Evolutionary conservation across 345 rosid genomes (phyloP), one percentile per base, ranked within the genome.

Genomic region (Turritis glabra): DNA sequence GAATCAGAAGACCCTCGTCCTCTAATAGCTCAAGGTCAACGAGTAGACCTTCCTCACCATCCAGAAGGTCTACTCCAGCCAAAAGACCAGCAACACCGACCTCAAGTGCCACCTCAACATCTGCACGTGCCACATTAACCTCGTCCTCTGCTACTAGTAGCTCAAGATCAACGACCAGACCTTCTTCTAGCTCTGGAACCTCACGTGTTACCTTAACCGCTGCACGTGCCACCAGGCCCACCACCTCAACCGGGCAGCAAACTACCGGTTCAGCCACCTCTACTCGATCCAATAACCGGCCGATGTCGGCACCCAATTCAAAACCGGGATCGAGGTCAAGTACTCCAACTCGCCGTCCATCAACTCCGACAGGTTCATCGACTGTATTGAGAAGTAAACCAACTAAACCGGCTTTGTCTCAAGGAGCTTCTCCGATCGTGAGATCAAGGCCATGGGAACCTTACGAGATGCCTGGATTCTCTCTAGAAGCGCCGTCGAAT

Each of bases 401-500:
- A 59, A 17, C 53, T 62, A 68, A 53, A 43, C 64, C 64, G 44
- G 35, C 53, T 44, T 76, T 18, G 17, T 58, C 17, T 11, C 44
- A 19, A 58, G 17, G 44, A 58, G 44, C 81, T 30, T 84, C 92
- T 50, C 92, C 90, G 17, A 54, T 85, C 2, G 15, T 83, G 85
- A 44, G 89, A 71, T 75, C 87, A 83, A 76, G 59, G 79, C 84
- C 92, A 18, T 84, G 86, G 80, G 70, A 77, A 33, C 80, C 80
- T 54, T 71, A 64, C 19, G 81, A 77, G 38, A 77, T 77, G 81
- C 92, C 93, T 56, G 92, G 89, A 17, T 85, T 79, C 76, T 85
- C 93, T 21, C 77, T 75, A 60, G 85, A 85, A 76, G 40, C 89
- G n/a, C 81, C 81, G 5, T 85, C 93, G 3, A 92, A 88, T 87